Evolutionary conservation across 352 stramenopile species (phyloP).

Genomic region (Pythium aristosporum): DNA sequence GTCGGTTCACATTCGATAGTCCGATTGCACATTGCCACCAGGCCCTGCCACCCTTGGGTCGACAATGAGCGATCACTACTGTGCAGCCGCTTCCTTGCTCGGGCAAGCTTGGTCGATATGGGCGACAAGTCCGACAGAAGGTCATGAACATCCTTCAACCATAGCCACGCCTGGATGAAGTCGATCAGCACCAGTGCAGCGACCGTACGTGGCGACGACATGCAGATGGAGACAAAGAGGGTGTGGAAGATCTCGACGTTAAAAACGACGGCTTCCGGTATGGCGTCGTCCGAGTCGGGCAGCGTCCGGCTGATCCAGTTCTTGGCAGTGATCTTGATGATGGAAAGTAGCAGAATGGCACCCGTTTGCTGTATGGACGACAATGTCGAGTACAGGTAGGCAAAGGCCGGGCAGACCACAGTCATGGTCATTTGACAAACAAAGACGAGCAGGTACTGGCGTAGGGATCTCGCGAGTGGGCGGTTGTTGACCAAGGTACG

Average conservation of each 20-base stretch:
- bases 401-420: constrained; percentile 24
- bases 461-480: neutral
- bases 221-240: constrained; percentile 25
- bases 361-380: constrained; percentile 16
- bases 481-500: neutral
- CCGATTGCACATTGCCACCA: neutral
- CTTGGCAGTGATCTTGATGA: constrained; percentile 43
- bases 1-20: neutral
- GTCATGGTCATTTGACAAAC: constrained; percentile 17
- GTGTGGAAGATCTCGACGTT: constrained; percentile 31
- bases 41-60: neutral
- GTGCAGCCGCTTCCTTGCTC: neutral
- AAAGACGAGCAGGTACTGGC: constrained; percentile 11
- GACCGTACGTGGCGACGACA: constrained; percentile 15
- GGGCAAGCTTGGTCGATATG: neutral
- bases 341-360: constrained; percentile 30
- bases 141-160: constrained; percentile 6
- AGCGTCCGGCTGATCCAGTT: constrained; percentile 36
- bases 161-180: constrained; percentile 9
- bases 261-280: constrained; percentile 29
- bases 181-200: constrained; percentile 18
- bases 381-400: constrained; percentile 17
- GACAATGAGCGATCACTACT: too few relatives aligned
- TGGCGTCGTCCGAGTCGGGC: constrained; percentile 27
- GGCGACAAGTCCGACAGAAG: neutral